These are phyloP conservation scores for Yueomyces sinensis DNA, from an alignment of 805 yeast genomes.

Conservation along the genomic window DNA sequence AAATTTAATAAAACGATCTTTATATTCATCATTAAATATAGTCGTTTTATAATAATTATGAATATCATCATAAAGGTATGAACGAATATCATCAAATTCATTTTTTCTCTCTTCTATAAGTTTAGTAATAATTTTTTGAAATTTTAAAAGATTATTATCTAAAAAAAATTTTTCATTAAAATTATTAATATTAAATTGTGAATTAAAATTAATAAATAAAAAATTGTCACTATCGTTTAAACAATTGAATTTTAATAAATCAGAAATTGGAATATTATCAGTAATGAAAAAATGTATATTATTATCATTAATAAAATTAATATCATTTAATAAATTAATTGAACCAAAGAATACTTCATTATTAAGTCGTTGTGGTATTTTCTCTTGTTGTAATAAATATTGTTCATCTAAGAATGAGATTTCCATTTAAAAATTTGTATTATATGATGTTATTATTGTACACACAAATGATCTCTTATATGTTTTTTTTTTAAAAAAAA, in stretches of 20 bases:
- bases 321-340: slow-evolving; percentile 25
- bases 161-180: no score
- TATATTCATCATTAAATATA: slow-evolving; percentile 7
- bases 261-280: slow-evolving; percentile 22
- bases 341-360: slow-evolving; percentile 36
- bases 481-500: no score
- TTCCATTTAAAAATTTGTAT: no score
- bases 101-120: no score
- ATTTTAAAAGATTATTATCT: no score
- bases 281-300: slow-evolving; percentile 29
- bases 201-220: no score
- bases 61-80: slow-evolving; percentile 5
- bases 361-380: slow-evolving; percentile 29
- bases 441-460: no score
- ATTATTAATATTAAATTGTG: no score
- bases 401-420: neutral
- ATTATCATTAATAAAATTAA: slow-evolving; percentile 24
- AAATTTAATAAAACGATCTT: slow-evolving; percentile 12
- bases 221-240: no score
- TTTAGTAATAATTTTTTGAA: no score
- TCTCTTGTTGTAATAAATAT: neutral
- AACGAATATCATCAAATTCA: no score
- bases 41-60: slow-evolving; percentile 3
- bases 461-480: no score
- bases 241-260: slow-evolving; percentile 17